Base-by-base conservation (phyloP, 306 rosid species). In the Carpinus fangiana region DNA sequence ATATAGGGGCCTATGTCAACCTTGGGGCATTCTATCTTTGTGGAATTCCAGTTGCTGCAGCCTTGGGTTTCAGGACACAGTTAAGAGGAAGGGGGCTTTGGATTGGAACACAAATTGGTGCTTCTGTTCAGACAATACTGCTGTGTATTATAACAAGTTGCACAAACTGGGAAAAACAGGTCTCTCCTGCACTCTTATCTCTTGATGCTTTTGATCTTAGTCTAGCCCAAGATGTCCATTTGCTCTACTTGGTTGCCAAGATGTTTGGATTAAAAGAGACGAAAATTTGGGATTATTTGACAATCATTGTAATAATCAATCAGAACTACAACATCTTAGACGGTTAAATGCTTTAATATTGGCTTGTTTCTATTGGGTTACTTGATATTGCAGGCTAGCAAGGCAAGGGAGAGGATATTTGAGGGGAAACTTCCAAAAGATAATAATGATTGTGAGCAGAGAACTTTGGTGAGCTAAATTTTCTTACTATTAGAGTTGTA, bases 11-110 rank as follows among this genome's bases (percentile, higher is more conserved):
- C 46, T 92, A 82, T 72, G 80, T 90, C 18, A 92, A 92, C 73
- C 70, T 92, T 1, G 95, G 95, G 18, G 91, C 97, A 14, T 90
- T 76, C 78, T 92, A 92, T 73, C 86, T 92, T 0, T 92, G 91
- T 84, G 97, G 97, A 75, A 88, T 88, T 81, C 97, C 97, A 54
- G 75, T 71, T 55, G 89, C 93, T 74, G 86, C 81, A 20, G 26
- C 36, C 18, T 76, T 92, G 84, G 91, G 86, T 45, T 92, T 92
- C 77, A 84, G 80, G 88, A 72, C 65, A 8, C 28, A 78, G 8
- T 73, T 88, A 17, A 78, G 84, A 77, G 97, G 93, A 81, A 81
- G 57, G 70, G 97, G 97, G 10, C 89, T 92, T 26, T 92, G 97
- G 95, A 87, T 92, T 64, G 95, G 97, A 8, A 81, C 88, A 68